Evolutionary conservation across 2,329 filamentous ascomycete species (phyloP), one percentile per base, ranked within the genome.

Genomic region (Geosmithia flava): DNA sequence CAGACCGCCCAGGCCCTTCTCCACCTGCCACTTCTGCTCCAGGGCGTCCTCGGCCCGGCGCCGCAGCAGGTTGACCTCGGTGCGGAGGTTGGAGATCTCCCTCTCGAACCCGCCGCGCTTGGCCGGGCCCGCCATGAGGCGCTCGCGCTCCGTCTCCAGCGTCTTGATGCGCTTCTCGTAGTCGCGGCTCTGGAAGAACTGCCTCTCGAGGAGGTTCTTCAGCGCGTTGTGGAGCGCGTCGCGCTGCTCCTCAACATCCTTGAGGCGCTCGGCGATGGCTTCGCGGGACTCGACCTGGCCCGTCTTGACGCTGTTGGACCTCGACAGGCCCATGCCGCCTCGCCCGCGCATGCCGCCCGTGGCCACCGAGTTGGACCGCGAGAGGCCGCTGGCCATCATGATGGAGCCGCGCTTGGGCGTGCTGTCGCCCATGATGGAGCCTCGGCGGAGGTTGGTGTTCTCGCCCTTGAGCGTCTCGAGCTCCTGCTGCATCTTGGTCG

Each of bases 1-100:
- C 49, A 97, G 69, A 48, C 90, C 88, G 47, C 80, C 77, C 2
- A 97, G 71, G 17, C 88, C 88, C 67, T 94, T 94, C 66, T 96
- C 91, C 52, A 90, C 91, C 61, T 94, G 85, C 83, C 87, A 97
- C 66, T 97, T 97, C 59, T 95, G 87, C 59, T 95, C 88, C 15
- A 97, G 76, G 16, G 91, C 91, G 53, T 97, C 91, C 57, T 98
- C 91, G 29, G 91, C 91, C 48, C 93, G 81, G 52, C 83, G 83
- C 42, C 93, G 82, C 49, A 98, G 74, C 16, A 84, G 77, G 47
- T 85, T 87, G 52, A 98, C 85, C 62, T 98, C 93, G 20, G 84
- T 81, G 51, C 89, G 83, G 42, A 97, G 72, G 52, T 76, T 82
- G 2, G 76, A 74, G 7, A 97, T 86, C 59, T 97, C 91, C 54